Conservation (phyloP, 805 yeast species). For the Kuraishia capsulata region DNA sequence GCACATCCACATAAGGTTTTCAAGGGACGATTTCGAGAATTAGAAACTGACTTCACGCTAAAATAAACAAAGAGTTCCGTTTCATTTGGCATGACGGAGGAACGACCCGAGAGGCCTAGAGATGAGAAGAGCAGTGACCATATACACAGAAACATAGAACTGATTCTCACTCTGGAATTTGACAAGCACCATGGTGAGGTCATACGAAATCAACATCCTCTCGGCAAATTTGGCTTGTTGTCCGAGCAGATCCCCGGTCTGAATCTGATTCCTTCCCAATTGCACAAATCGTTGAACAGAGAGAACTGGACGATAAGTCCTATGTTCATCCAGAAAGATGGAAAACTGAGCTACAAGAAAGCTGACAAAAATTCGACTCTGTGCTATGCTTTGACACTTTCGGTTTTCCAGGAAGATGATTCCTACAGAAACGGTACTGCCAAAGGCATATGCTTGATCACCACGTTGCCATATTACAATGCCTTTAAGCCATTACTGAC, state of each 20-base stretch:
- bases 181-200: conserved; percentile 71
- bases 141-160: conserved; percentile 2
- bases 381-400: conserved; percentile 1
- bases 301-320: conserved; percentile 53
- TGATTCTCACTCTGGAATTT: conserved; percentile 59
- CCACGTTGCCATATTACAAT: conserved; percentile 33
- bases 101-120: no score
- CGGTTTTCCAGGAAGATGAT: conserved; percentile 9
- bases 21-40: no score
- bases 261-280: conserved; percentile 22
- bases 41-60: no score
- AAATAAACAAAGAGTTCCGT: no score
- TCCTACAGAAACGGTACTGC: conserved; percentile 32
- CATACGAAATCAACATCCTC: conserved; percentile 53
- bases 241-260: conserved; percentile 40
- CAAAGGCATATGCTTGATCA: conserved; percentile 37
- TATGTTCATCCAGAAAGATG: conserved; percentile 29
- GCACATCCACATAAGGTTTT: no score
- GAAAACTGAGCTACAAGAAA: conserved; percentile 22
- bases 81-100: no score
- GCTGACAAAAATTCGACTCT: conserved; percentile 10
- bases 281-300: conserved; percentile 32
- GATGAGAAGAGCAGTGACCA: no score
- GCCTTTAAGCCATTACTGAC: conserved; percentile 39
- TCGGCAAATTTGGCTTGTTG: conserved; percentile 38